phyloP scores from a whole-genome alignment of 495 filamentous ascomycete genomes.

The Daldinia grandis region DNA sequence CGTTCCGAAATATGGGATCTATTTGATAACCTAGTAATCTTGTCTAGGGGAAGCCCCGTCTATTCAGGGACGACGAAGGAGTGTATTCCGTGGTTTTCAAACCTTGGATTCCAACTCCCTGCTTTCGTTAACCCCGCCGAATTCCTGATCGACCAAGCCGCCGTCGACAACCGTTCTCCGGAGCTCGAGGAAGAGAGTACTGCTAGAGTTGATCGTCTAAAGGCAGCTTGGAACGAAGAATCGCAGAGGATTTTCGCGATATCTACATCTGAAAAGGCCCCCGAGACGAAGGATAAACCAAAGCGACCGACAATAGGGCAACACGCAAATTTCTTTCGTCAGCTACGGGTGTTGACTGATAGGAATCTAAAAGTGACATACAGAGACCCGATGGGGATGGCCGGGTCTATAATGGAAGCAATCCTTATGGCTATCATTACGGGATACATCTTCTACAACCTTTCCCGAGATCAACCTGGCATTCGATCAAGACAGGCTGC shows the following conservation, averaged over 20 bases:
- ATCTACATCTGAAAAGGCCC: conserved; percentile 11
- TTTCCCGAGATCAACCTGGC: conserved; percentile 67
- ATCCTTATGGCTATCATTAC: conserved; percentile 70
- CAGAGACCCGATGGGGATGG: conserved; percentile 75
- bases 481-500: conserved; percentile 73
- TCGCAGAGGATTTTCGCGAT: conserved; percentile 36
- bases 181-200: conserved; percentile 67
- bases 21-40: conserved; percentile 71
- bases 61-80: conserved; percentile 65
- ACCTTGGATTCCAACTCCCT: conserved; percentile 64
- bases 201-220: conserved; percentile 63
- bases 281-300: conserved; percentile 4
- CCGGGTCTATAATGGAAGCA: conserved; percentile 70
- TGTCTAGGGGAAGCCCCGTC: conserved; percentile 69
- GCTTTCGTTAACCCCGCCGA: conserved; percentile 78
- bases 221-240: conserved; percentile 60
- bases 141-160: conserved; percentile 74
- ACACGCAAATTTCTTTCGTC: conserved; percentile 62
- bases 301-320: conserved; percentile 25
- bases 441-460: conserved; percentile 73
- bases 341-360: conserved; percentile 69
- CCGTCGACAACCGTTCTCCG: conserved; percentile 70
- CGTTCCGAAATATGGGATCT: conserved; percentile 79
- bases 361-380: conserved; percentile 72
- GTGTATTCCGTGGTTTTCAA: conserved; percentile 66